phyloP scores from a whole-genome alignment of 2,329 filamentous ascomycete species.

The Chaetothyriales sp. region DNA sequence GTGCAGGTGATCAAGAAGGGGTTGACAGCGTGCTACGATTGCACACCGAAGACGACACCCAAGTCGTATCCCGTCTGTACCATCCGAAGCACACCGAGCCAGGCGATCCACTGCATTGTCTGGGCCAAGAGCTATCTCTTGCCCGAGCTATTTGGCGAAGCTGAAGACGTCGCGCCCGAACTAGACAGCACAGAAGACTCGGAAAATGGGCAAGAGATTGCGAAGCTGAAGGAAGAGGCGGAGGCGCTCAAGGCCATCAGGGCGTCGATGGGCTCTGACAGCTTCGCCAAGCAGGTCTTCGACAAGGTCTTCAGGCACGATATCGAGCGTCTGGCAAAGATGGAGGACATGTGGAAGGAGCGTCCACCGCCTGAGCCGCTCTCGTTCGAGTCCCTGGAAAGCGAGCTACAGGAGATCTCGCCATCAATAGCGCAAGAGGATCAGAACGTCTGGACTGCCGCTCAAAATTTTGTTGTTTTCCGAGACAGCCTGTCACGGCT shows the following conservation, averaged over 20 bases:
- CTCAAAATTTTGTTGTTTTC: slow-evolving; percentile 76
- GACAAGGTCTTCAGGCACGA: slow-evolving; percentile 85
- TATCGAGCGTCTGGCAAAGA: slow-evolving; percentile 63
- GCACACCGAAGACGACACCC: slow-evolving; percentile 71
- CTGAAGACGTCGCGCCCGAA: slow-evolving; percentile 66
- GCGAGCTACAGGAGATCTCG: slow-evolving; percentile 36
- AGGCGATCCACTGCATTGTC: slow-evolving; percentile 96
- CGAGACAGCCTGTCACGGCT: slow-evolving; percentile 63
- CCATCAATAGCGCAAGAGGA: slow-evolving; percentile 46
- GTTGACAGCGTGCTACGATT: slow-evolving; percentile 90
- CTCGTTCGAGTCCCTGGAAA: slow-evolving; percentile 47
- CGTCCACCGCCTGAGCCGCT: slow-evolving; percentile 59
- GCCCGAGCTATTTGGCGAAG: slow-evolving; percentile 84
- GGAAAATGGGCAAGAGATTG: slow-evolving; percentile 78
- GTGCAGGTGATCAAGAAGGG: slow-evolving; percentile 93
- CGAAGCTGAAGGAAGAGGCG: slow-evolving; percentile 70
- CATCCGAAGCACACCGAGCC: slow-evolving; percentile 86
- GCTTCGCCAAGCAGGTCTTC: slow-evolving; percentile 69
- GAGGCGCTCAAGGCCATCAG: slow-evolving; percentile 71
- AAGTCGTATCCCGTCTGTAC: slow-evolving; percentile 95
- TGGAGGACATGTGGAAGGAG: slow-evolving; percentile 94
- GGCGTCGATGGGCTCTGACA: slow-evolving; percentile 58
- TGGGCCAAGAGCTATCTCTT: slow-evolving; percentile 96
- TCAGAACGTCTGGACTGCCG: slow-evolving; percentile 64
- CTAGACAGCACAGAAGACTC: slow-evolving; percentile 67